Base-by-base conservation (phyloP, 1,139 yeast genomes). In the Geotrichum reessii region DNA sequence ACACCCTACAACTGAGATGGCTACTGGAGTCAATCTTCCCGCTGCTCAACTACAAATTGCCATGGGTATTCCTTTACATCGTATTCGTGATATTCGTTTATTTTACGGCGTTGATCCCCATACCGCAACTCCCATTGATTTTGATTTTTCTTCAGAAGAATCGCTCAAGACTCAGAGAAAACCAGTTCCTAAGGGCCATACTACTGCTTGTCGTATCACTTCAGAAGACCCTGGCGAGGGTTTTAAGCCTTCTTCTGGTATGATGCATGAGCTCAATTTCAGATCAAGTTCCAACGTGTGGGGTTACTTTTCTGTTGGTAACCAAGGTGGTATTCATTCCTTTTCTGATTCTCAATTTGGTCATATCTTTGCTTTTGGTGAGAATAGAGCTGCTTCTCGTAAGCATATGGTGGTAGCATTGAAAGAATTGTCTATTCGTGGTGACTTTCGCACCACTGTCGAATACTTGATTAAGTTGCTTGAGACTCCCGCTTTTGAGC, bases 1-100 rank as follows among this genome's bases (percentile, higher is more conserved):
- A 81, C 99, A 93, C 80, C 99, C 99, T 69, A 93, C 99, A 56
- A 93, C 99, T 48, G 99, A 93, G 78, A 93, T 93, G 99, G 99
- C 90, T 59, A 87, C 96, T 28, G 99, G 99, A 65, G 98, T 93
- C 58, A 93, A 93, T 73, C 81, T 93, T 72, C 99, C 99, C 46
- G 96, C 98, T 61, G 97, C 99, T 55, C 99, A 93, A 78, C 83
- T 93, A 66, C 98, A 93, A 76, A 89, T 93, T 76, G 98, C 99
- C 65, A 93, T 93, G 99, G 99, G 99, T 81, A 84, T 93, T 62
- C 98, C 99, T 65, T 84, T 93, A 82, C 95, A 93, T 74, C 83
- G 96, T 76, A 88, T 93, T 67, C 82, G 87, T 69, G 99, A 93
- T 71, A 93, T 93, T 69, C 85, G 99, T 74, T 78, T 90, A 63